Percentiles rank a stretch among this genome's conserved stretches.
These are phyloP conservation scores for Lentinula guzmanii DNA, from an alignment of 768 basidiomycete genomes.

Conservation along the genomic window DNA sequence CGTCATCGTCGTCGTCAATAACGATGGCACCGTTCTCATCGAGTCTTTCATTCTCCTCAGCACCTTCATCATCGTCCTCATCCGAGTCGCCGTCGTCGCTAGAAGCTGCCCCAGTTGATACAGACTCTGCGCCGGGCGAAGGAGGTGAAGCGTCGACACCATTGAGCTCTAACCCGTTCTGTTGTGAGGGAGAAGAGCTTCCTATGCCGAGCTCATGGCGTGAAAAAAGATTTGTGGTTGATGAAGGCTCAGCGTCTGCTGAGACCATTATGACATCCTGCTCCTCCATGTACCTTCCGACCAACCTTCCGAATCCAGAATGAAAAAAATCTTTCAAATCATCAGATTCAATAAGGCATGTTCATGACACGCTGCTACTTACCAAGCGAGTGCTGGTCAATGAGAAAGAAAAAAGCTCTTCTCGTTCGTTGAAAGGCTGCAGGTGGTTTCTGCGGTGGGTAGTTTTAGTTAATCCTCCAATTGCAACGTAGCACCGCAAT, in stretches of 20 bases:
- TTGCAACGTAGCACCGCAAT: constrained; percentile 7
- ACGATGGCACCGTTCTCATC: not conserved
- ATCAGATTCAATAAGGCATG: not conserved
- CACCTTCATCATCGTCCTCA: constrained; percentile 3
- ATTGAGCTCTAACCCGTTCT: not conserved
- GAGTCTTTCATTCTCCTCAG: not conserved
- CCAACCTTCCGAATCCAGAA: constrained; percentile 1
- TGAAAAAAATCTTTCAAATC: not conserved
- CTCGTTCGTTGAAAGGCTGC: not conserved
- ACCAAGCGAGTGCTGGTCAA: not conserved
- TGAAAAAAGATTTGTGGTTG: not conserved
- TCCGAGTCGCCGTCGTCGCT: constrained; percentile 1
- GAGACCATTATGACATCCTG: constrained; percentile 4
- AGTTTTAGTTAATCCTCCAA: not conserved
- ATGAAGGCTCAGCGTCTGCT: not conserved
- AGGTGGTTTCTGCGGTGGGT: not conserved
- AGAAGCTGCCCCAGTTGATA: not conserved
- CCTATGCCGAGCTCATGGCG: not conserved
- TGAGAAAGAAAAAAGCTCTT: not conserved
- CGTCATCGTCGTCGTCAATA: constrained; percentile 1
- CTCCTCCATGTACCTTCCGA: constrained; percentile 5
- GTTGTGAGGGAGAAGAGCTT: not conserved
- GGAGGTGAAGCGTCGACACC: not conserved
- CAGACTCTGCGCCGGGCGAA: not conserved
- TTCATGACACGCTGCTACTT: not conserved